These are phyloP conservation scores for Phlebiopsis gigantea DNA, from an alignment of 768 basidiomycete species.

Conservation along the genomic window DNA sequence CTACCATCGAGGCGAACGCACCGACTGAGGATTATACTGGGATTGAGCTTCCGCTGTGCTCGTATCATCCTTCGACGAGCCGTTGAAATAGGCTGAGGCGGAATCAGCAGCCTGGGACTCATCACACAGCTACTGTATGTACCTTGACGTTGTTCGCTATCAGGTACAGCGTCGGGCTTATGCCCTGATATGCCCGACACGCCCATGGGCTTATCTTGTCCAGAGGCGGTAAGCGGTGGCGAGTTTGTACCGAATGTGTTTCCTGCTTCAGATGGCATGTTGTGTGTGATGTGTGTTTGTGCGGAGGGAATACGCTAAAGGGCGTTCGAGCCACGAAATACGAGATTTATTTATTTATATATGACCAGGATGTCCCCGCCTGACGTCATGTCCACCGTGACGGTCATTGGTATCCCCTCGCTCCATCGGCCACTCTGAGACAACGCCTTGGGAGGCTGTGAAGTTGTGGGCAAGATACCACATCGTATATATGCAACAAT, in stretches of 20 bases:
- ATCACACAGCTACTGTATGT: constrained; percentile 6
- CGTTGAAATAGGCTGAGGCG: not conserved
- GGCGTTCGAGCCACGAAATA: not conserved
- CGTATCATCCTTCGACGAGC: not conserved
- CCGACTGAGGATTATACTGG: not conserved
- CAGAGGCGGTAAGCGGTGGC: constrained; percentile 48
- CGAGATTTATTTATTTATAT: not conserved
- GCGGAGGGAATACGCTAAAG: not conserved
- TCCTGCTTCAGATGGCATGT: constrained; percentile 19
- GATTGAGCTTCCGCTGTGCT: not conserved
- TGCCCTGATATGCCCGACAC: constrained; percentile 34
- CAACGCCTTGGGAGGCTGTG: too few relatives aligned
- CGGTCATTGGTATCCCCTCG: not conserved
- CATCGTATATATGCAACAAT: too few relatives aligned
- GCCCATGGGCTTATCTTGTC: constrained; percentile 43
- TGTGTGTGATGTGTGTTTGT: not conserved
- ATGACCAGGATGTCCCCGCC: not conserved
- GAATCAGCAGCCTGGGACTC: not conserved
- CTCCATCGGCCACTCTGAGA: not conserved
- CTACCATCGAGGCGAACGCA: not conserved
- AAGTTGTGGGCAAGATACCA: too few relatives aligned
- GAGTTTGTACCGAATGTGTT: constrained; percentile 43
- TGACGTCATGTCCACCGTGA: constrained; percentile 8
- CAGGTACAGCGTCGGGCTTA: constrained; percentile 30
- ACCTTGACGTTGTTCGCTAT: constrained; percentile 44